These are phyloP conservation scores for Wallacemonas sp. DNA, from an alignment of 208 protist species.

Conservation along the genomic window DNA sequence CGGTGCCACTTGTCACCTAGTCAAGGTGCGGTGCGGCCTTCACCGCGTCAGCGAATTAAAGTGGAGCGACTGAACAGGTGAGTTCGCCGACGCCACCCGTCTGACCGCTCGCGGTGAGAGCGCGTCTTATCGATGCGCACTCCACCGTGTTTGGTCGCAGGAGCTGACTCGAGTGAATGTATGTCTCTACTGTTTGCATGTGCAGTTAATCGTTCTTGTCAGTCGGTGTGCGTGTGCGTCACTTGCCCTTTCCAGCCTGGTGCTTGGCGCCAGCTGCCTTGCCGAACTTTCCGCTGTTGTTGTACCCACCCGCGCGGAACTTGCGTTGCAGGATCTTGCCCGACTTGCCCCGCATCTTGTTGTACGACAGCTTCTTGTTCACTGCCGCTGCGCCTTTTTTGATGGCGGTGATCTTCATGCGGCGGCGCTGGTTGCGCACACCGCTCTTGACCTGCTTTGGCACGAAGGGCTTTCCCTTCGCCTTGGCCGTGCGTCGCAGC, in stretches of 20 bases:
- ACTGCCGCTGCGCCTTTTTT: slow-evolving; percentile 31
- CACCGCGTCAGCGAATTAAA: too few species aligned
- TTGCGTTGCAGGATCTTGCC: slow-evolving; percentile 59
- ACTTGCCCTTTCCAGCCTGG: slow-evolving; percentile 44
- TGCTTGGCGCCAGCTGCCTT: slow-evolving; percentile 63
- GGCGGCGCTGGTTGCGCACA: slow-evolving; percentile 57
- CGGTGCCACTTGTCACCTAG: too few species aligned
- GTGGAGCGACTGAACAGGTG: too few species aligned
- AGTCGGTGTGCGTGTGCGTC: not conserved
- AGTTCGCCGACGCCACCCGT: too few species aligned
- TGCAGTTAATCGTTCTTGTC: too few species aligned
- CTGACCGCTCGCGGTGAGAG: too few species aligned
- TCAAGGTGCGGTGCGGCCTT: too few species aligned
- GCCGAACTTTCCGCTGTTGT: slow-evolving; percentile 75
- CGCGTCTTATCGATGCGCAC: not conserved
- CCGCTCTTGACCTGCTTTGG: slow-evolving; percentile 86
- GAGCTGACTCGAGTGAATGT: too few species aligned
- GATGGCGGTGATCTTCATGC: slow-evolving; percentile 44
- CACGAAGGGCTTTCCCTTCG: slow-evolving; percentile 52
- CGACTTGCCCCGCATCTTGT: slow-evolving; percentile 59
- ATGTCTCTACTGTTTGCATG: not conserved
- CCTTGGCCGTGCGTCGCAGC: slow-evolving; percentile 62
- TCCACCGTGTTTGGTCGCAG: too few species aligned
- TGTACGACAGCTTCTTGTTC: slow-evolving; percentile 70
- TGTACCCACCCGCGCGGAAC: slow-evolving; percentile 78